phyloP scores from a whole-genome alignment of 2,329 filamentous ascomycete genomes.

The Sphaerulina populicola region DNA sequence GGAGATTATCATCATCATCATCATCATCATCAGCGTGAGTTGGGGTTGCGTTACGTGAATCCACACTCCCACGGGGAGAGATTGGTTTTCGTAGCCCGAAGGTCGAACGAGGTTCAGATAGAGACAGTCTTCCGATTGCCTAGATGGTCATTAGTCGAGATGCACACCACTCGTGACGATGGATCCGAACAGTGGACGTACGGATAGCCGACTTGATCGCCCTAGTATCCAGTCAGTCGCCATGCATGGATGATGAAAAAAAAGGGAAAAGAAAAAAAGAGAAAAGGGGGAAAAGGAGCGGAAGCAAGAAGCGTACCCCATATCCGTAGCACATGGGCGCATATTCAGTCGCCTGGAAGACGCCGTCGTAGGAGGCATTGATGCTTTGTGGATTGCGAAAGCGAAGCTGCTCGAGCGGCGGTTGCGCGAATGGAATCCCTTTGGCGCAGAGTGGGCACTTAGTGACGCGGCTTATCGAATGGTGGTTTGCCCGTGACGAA shows the following conservation, averaged over 20 bases:
- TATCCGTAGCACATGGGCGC: constrained; percentile 38
- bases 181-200: background rate
- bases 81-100: constrained; percentile 36
- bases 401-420: constrained; percentile 29
- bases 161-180: background rate
- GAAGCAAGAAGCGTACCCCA: constrained; percentile 19
- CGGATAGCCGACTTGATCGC: constrained; percentile 30
- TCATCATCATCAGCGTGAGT: background rate
- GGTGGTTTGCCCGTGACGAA: background rate
- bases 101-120: constrained; percentile 56
- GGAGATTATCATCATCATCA: too few relatives aligned
- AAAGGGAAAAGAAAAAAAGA: background rate
- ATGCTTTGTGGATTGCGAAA: constrained; percentile 31
- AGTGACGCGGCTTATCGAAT: background rate
- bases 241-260: background rate
- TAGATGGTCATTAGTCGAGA: background rate
- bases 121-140: constrained; percentile 50
- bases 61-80: constrained; percentile 52
- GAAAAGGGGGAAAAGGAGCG: too few relatives aligned
- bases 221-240: constrained; percentile 7
- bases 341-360: constrained; percentile 36
- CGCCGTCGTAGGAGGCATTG: constrained; percentile 35
- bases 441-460: background rate
- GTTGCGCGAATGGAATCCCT: constrained; percentile 36
- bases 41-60: constrained; percentile 31